Evolutionary conservation across 164 flowering plant genomes (phyloP).

Genomic region (Umbellularia californica): DNA sequence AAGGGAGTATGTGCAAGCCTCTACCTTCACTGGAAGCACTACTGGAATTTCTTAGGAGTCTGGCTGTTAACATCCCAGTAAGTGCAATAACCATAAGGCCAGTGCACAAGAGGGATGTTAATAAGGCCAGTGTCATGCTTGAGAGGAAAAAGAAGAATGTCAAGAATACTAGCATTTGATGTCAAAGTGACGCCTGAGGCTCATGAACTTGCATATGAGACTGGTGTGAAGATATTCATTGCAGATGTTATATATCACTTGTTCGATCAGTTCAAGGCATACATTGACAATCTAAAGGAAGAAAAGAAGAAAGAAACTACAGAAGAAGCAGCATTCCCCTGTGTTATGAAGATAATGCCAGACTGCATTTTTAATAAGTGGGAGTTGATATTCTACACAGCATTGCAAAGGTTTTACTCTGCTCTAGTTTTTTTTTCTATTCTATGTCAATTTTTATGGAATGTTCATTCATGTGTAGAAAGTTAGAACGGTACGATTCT

Average conservation of each 20-base stretch:
- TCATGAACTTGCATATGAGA: slow-evolving; percentile 85
- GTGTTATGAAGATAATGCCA: slow-evolving; percentile 84
- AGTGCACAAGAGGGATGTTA: slow-evolving; percentile 94
- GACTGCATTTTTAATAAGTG: slow-evolving; percentile 84
- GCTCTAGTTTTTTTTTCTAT: neutral
- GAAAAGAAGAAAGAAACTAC: slow-evolving; percentile 90
- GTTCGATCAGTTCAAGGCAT: slow-evolving; percentile 96
- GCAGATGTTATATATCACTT: slow-evolving; percentile 97
- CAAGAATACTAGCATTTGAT: slow-evolving; percentile 93
- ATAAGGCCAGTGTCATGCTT: slow-evolving; percentile 97
- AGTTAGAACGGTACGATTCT: neutral
- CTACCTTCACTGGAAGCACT: slow-evolving; percentile 95
- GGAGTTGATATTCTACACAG: slow-evolving; percentile 96
- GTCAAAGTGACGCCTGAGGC: slow-evolving; percentile 98
- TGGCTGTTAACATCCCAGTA: slow-evolving; percentile 84
- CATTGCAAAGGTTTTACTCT: slow-evolving; percentile 57
- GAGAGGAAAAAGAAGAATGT: slow-evolving; percentile 96
- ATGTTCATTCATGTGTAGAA: neutral
- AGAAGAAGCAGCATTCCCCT: slow-evolving; percentile 94
- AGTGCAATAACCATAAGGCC: slow-evolving; percentile 95
- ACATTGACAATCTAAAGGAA: slow-evolving; percentile 87
- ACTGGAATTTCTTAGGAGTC: slow-evolving; percentile 85
- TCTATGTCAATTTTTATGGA: too few species aligned
- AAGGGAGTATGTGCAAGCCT: slow-evolving; percentile 96
- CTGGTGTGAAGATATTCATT: slow-evolving; percentile 82